Percentiles rank a stretch among this genome's conserved stretches.
Evolutionary conservation across 2,329 filamentous ascomycete genomes (phyloP).

Genomic region (Lasiodiplodia hormozganensis): DNA sequence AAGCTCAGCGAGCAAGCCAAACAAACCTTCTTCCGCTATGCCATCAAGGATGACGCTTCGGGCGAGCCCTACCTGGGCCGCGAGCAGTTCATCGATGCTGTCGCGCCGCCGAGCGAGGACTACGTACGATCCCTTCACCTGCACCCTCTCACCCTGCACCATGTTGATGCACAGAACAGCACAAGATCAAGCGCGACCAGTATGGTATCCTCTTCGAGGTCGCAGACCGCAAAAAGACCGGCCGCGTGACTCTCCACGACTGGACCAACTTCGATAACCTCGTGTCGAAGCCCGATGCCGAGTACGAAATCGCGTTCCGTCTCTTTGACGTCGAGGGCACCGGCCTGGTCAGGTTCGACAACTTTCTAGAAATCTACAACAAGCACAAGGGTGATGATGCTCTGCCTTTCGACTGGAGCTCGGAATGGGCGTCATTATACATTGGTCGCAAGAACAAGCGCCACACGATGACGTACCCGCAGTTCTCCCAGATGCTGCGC

Average conservation of each 20-base stretch:
- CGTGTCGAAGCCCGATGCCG: constrained; percentile 90
- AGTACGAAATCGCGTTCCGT: constrained; percentile 98
- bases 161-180: constrained; percentile 65
- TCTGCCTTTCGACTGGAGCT: constrained; percentile 96
- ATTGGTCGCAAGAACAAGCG: constrained; percentile 86
- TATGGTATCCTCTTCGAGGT: constrained; percentile 93
- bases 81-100: constrained; percentile 88
- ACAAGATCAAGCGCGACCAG: constrained; percentile 97
- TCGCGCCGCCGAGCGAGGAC: constrained; percentile 86
- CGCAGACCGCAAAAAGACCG: constrained; percentile 78
- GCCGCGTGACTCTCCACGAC: constrained; percentile 79
- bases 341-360: constrained; percentile 86
- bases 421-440: constrained; percentile 95
- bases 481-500: constrained; percentile 98
- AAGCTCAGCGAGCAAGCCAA: constrained; percentile 77
- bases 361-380: constrained; percentile 85
- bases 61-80: constrained; percentile 82
- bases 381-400: constrained; percentile 83
- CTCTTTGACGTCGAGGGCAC: constrained; percentile 88
- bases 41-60: constrained; percentile 74
- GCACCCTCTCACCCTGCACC: constrained; percentile 65
- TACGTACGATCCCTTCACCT: constrained; percentile 70
- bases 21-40: constrained; percentile 77
- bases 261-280: constrained; percentile 96
- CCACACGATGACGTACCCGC: constrained; percentile 90